phyloP scores from a whole-genome alignment of 306 rosid species.

The Trifolium subterraneum region DNA sequence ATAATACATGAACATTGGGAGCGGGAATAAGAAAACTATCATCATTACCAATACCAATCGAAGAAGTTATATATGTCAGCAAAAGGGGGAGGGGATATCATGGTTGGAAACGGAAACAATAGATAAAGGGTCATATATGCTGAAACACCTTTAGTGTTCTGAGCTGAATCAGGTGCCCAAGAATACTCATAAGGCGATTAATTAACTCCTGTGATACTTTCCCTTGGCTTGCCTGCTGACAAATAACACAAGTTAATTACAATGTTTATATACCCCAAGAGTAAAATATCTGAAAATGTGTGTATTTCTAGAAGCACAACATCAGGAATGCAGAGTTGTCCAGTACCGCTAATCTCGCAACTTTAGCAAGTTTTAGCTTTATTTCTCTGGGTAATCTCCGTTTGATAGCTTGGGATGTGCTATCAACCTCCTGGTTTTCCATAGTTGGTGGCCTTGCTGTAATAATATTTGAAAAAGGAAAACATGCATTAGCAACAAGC shows the following conservation, averaged over 20 bases:
- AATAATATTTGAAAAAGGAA: conserved; percentile 37
- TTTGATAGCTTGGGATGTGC: conserved; percentile 76
- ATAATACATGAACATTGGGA: not conserved
- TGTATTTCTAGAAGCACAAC: conserved; percentile 34
- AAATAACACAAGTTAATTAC: conserved; percentile 37
- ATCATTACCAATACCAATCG: not conserved
- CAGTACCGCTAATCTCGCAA: conserved; percentile 94
- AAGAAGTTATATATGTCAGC: conserved; percentile 9
- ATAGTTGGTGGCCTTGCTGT: conserved; percentile 92
- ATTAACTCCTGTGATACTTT: conserved; percentile 81
- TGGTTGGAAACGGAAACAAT: conserved; percentile 28
- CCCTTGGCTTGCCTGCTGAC: conserved; percentile 94
- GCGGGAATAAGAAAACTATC: not conserved
- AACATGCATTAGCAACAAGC: conserved; percentile 35
- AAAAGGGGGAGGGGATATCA: not conserved
- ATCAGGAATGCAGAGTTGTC: conserved; percentile 26
- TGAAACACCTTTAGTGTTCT: conserved; percentile 87
- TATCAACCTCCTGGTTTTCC: conserved; percentile 86
- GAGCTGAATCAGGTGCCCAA: conserved; percentile 96
- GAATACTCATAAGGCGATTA: conserved; percentile 87
- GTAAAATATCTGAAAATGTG: conserved; percentile 4
- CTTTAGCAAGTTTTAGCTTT: conserved; percentile 95
- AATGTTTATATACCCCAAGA: conserved; percentile 14
- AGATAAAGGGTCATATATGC: conserved; percentile 22
- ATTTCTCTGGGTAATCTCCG: conserved; percentile 96